A percentile compares a stretch with the other conserved stretches of the same genome.
phyloP scores from a whole-genome alignment of 345 rosid genomes.

The Populus davidiana region DNA sequence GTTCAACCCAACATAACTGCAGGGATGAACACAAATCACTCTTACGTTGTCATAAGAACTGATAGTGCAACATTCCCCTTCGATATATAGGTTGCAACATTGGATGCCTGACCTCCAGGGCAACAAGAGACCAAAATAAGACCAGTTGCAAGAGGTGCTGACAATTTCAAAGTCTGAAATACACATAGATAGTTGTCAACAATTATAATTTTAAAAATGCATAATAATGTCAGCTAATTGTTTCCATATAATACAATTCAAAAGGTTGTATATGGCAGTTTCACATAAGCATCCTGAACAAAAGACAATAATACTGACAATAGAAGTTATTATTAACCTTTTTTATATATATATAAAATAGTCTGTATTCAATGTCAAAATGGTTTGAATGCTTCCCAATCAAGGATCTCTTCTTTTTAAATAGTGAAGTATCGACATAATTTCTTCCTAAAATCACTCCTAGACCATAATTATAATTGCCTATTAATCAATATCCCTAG shows the following conservation, averaged over 20 bases:
- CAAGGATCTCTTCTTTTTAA: too few relatives aligned
- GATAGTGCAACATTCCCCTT: slow-evolving; percentile 96
- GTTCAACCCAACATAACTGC: slow-evolving; percentile 8
- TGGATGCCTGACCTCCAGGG: slow-evolving; percentile 97
- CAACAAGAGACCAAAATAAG: slow-evolving; percentile 96
- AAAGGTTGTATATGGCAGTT: not conserved
- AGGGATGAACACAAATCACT: slow-evolving; percentile 2
- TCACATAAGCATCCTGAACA: not conserved
- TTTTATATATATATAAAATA: too few relatives aligned
- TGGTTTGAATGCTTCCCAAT: not conserved
- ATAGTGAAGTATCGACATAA: too few relatives aligned
- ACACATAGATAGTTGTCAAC: slow-evolving; percentile 21
- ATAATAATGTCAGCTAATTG: not conserved
- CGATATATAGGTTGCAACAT: slow-evolving; percentile 93
- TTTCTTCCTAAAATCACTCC: too few relatives aligned
- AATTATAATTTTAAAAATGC: slow-evolving; percentile 1
- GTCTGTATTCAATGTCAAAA: not conserved
- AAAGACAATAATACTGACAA: too few relatives aligned
- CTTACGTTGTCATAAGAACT: slow-evolving; percentile 97
- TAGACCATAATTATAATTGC: not conserved
- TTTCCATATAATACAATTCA: not conserved
- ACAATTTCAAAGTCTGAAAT: slow-evolving; percentile 70
- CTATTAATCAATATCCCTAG: not conserved
- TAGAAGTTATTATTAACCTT: too few relatives aligned
- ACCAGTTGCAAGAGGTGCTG: slow-evolving; percentile 97